These are phyloP conservation scores for Lactarius evosmus DNA, from an alignment of 768 basidiomycete genomes.

Conservation along the genomic window DNA sequence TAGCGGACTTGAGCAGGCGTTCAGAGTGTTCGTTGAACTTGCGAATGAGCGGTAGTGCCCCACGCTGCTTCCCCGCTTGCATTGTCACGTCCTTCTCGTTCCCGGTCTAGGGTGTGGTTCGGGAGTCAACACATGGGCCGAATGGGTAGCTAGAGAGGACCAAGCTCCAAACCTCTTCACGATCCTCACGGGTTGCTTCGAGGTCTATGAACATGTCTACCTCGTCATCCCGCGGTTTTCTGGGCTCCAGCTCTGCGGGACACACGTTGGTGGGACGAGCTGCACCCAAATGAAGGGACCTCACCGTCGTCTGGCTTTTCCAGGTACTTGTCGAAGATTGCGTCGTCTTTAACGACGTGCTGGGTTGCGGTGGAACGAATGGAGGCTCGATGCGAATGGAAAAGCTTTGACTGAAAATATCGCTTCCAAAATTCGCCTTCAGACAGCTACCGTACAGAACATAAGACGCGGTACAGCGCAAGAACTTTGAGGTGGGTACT, in stretches of 20 bases:
- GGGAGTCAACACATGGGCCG: constrained; percentile 5
- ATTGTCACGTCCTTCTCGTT: constrained; percentile 91
- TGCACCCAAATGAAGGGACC: constrained; percentile 27
- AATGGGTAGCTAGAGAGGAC: constrained; percentile 5
- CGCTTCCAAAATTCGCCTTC: constrained; percentile 96
- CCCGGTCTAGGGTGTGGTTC: constrained; percentile 55
- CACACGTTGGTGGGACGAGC: background rate
- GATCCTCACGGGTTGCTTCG: constrained; percentile 87
- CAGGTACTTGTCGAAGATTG: constrained; percentile 94
- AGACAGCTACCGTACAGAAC: constrained; percentile 52
- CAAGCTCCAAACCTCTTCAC: constrained; percentile 61
- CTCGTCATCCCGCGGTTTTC: constrained; percentile 57
- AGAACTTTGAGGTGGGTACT: constrained; percentile 41
- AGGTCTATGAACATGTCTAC: constrained; percentile 82
- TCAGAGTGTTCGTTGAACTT: constrained; percentile 99
- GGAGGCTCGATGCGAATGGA: constrained; percentile 92
- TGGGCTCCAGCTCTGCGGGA: constrained; percentile 69
- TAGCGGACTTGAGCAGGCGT: constrained; percentile 72
- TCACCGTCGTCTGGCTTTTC: constrained; percentile 92
- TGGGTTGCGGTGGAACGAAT: constrained; percentile 83
- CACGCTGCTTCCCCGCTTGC: constrained; percentile 88
- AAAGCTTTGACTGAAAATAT: constrained; percentile 94
- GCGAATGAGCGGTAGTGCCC: constrained; percentile 86
- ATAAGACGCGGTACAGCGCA: constrained; percentile 9
- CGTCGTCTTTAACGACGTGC: constrained; percentile 84